Evolutionary conservation across 2,329 filamentous ascomycete genomes (phyloP).

Genomic region (Epichloe aotearoae): DNA sequence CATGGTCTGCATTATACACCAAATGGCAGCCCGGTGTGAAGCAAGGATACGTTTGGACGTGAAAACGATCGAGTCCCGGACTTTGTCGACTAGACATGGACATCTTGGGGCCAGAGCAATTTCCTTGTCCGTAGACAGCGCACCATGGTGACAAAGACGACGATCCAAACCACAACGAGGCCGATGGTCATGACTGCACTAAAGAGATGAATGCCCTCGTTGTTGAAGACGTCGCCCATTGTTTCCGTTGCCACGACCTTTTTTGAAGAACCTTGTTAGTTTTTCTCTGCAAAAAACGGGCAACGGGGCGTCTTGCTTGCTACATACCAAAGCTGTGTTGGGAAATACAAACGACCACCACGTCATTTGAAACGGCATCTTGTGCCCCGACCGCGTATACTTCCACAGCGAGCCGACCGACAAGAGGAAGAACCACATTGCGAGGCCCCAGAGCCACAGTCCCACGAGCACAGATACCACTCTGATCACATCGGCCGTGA

Average conservation of each 20-base stretch:
- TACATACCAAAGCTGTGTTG: slow-evolving; percentile 52
- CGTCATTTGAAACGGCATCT: slow-evolving; percentile 67
- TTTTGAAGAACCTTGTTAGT: background rate
- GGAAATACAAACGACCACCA: slow-evolving; percentile 79
- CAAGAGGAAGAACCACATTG: slow-evolving; percentile 74
- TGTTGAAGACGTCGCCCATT: slow-evolving; percentile 49
- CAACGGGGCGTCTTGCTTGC: background rate
- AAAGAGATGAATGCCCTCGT: slow-evolving; percentile 47
- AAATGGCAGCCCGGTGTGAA: slow-evolving; percentile 2
- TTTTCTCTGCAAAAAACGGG: background rate
- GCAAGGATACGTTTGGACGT: slow-evolving; percentile 1
- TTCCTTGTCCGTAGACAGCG: slow-evolving; percentile 50
- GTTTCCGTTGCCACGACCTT: slow-evolving; percentile 57
- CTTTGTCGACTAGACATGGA: slow-evolving; percentile 4
- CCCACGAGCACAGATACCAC: slow-evolving; percentile 46
- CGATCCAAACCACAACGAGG: slow-evolving; percentile 53
- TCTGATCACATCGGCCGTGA: slow-evolving; percentile 31
- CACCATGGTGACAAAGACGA: slow-evolving; percentile 59
- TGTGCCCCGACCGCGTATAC: slow-evolving; percentile 40
- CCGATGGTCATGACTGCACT: slow-evolving; percentile 55
- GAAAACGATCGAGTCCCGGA: background rate
- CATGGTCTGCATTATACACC: background rate
- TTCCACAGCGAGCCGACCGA: slow-evolving; percentile 64
- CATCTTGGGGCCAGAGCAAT: slow-evolving; percentile 64
- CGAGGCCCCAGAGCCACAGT: slow-evolving; percentile 73